phyloP scores from a whole-genome alignment of 345 rosid genomes.

The Corymbia maculata region DNA sequence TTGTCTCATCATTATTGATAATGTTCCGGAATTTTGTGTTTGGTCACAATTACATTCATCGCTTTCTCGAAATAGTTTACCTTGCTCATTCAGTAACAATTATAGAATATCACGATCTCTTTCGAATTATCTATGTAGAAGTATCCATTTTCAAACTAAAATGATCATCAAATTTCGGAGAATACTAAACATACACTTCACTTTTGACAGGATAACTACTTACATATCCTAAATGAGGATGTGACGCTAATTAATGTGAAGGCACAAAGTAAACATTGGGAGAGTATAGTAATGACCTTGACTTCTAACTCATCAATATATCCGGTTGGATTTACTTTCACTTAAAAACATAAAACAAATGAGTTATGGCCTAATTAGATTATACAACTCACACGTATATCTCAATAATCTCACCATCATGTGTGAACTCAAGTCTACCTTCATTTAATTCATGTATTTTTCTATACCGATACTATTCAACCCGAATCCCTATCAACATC shows the following conservation, averaged over 20 bases:
- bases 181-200: neutral
- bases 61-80: neutral
- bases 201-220: neutral
- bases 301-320: neutral
- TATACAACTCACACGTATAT: fast-evolving
- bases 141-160: neutral
- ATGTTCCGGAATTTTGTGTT: neutral
- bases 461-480: neutral
- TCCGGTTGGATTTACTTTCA: fast-evolving
- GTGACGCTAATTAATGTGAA: neutral
- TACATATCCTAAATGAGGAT: neutral
- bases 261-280: neutral
- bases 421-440: fast-evolving
- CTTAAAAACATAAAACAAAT: neutral
- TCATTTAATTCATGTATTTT: neutral
- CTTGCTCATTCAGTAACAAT: neutral
- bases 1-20: neutral
- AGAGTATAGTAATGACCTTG: fast-evolving
- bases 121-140: neutral
- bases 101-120: neutral
- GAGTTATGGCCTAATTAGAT: neutral
- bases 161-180: neutral
- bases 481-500: fast-evolving
- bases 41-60: neutral
- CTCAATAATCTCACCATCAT: neutral